These are phyloP conservation scores for Cryptosporidium meleagridis DNA, from an alignment of 169 alveolate species.

Conservation along the genomic window DNA sequence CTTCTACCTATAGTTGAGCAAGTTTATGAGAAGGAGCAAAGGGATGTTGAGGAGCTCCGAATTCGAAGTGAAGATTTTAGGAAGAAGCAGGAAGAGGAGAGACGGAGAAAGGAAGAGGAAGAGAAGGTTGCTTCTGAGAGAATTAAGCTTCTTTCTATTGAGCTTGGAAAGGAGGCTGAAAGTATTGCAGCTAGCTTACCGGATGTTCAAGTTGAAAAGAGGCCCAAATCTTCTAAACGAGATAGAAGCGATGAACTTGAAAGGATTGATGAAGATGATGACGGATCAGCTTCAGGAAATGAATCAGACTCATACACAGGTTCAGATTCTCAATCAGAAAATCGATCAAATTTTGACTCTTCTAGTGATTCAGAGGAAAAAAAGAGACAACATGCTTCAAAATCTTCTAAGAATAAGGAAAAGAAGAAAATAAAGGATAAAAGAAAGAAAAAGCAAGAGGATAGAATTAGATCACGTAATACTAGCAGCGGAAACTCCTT, in stretches of 20 bases:
- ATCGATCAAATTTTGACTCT: neutral
- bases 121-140: conserved; percentile 46
- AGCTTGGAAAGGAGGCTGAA: conserved; percentile 65
- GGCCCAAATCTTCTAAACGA: neutral
- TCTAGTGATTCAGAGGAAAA: neutral
- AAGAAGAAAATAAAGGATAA: neutral
- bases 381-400: neutral
- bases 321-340: neutral
- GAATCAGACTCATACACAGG: conserved; percentile 6
- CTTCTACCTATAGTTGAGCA: conserved; percentile 68
- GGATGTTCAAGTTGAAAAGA: conserved; percentile 19
- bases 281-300: neutral
- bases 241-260: conserved; percentile 5
- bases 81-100: conserved; percentile 66
- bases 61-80: conserved; percentile 69
- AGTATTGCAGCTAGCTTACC: conserved; percentile 71
- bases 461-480: neutral
- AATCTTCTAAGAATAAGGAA: neutral
- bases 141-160: conserved; percentile 54
- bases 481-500: neutral
- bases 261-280: neutral
- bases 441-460: neutral
- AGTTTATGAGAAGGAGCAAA: conserved; percentile 70
- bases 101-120: conserved; percentile 35
- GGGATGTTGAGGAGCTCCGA: conserved; percentile 64